Evolutionary conservation across 768 basidiomycete species (phyloP).

Genomic region (Russula compacta): DNA sequence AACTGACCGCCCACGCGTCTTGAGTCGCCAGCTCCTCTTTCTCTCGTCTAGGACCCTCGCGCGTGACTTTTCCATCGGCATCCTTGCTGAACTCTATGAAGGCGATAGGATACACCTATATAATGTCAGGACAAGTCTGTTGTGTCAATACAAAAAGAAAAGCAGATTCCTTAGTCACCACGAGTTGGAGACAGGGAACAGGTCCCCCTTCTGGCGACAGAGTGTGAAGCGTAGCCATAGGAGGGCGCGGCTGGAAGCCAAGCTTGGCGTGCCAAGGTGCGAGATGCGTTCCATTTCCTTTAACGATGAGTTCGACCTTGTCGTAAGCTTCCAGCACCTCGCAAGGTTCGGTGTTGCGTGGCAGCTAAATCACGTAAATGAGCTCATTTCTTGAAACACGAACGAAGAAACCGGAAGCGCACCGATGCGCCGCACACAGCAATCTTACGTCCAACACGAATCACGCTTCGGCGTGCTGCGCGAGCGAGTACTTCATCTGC

Average conservation of each 20-base stretch:
- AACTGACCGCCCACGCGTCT: constrained; percentile 62
- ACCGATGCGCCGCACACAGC: constrained; percentile 74
- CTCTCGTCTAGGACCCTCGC: constrained; percentile 57
- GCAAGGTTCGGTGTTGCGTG: constrained; percentile 50
- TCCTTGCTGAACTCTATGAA: constrained; percentile 62
- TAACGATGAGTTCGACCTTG: constrained; percentile 53
- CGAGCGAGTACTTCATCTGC: constrained; percentile 66
- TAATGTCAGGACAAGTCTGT: neutral
- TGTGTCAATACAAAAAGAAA: neutral
- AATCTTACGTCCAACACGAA: constrained; percentile 78
- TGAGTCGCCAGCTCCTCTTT: constrained; percentile 55
- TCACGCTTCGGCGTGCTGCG: constrained; percentile 54
- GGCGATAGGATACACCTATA: constrained; percentile 62
- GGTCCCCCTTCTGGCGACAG: constrained; percentile 75
- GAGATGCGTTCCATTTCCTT: constrained; percentile 80
- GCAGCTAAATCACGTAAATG: constrained; percentile 29
- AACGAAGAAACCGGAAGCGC: neutral
- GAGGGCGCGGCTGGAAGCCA: constrained; percentile 62
- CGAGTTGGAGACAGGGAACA: constrained; percentile 65
- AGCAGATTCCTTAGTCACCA: constrained; percentile 49
- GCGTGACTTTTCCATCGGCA: constrained; percentile 38
- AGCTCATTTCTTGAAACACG: constrained; percentile 31
- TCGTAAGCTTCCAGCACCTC: constrained; percentile 79
- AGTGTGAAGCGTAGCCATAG: constrained; percentile 68
- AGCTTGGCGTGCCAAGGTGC: constrained; percentile 85